Percentiles rank a stretch among this genome's conserved stretches.
phyloP scores from a whole-genome alignment of 2,329 filamentous ascomycete genomes.

The Bipolaris zeicola region DNA sequence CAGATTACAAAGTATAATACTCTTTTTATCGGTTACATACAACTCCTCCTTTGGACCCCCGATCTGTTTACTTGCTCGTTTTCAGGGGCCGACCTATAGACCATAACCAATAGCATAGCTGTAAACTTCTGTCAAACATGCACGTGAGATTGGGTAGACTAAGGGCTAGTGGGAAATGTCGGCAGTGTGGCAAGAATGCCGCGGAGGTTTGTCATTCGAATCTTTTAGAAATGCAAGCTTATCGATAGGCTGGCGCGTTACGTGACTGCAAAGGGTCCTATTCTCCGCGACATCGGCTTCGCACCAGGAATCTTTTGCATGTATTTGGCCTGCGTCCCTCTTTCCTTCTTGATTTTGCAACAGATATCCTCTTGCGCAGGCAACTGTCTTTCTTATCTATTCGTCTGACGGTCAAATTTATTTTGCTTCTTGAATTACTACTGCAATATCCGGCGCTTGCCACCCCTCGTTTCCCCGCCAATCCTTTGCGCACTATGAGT shows the following conservation, averaged over 20 bases:
- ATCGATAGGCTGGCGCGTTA: constrained; percentile 39
- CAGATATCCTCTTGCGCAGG: not conserved
- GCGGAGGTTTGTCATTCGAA: constrained; percentile 24
- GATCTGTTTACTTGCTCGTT: not conserved
- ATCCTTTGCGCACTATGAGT: constrained; percentile 68
- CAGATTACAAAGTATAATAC: not conserved
- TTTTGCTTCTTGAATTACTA: not conserved
- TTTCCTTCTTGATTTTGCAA: constrained; percentile 6
- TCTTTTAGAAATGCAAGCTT: constrained; percentile 31
- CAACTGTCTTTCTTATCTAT: not conserved
- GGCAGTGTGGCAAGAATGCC: constrained; percentile 28
- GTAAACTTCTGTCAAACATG: constrained; percentile 15
- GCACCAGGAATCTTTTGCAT: constrained; percentile 6
- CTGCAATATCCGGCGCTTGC: constrained; percentile 9
- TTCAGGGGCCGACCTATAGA: not conserved
- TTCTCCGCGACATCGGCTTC: constrained; percentile 30
- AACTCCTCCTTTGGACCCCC: not conserved
- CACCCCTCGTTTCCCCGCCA: constrained; percentile 19
- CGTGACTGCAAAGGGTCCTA: constrained; percentile 24
- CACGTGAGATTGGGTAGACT: constrained; percentile 22
- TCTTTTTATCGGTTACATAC: not conserved
- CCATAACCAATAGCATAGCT: no score
- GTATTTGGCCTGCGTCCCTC: constrained; percentile 10
- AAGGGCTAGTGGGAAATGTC: constrained; percentile 10
- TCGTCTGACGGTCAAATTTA: not conserved